Evolutionary conservation across 1,284 basidiomycete genomes (phyloP), one percentile per base, ranked within the genome.

Genomic region (Marasmius oreades): DNA sequence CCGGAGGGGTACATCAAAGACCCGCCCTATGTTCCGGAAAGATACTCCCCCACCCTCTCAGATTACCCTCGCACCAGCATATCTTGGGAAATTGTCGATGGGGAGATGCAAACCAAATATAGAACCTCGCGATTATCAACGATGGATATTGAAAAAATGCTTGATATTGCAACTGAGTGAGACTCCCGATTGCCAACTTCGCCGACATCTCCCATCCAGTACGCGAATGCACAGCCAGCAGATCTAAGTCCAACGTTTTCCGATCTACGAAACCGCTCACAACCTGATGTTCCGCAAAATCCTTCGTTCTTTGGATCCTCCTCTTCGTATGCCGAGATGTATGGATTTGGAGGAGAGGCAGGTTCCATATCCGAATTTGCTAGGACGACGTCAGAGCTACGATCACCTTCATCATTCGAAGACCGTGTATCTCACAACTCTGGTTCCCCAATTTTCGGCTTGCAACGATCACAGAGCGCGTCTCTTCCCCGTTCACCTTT

Each of bases 81-180:
- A 33, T 57, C 63, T 5, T 53, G 55, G 55, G 55, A 57, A 24
- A 55, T 51, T 31, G 26, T 26, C 31, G 51, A 36, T 12, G 11
- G 36, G n/a, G 36, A 51, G 22, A 5, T 37, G 14, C 50, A 46
- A 26, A 12, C 28, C 18, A 56, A 46, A 33, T 22, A 37, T 10
- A 37, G 53, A 20, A 48, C 67, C 2, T 59, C 72, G 11, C 67
- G 52, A 16, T 46, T 56, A 3, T 56, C 58, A 18, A 74, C 76
- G 3, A 66, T 76, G 16, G 79, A 82, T 60, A 80, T 83, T 55
- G 80, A 79, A 63, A 73, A 76, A 24, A 80, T 82, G 64, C 71
- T 83, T 43, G 78, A 82, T 61, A 73, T 77, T 67, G 78, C 78
- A 20, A 51, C 42, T 12, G 26, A 44, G 3, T 39, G 51, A 20